These are phyloP conservation scores for Ceratocystis papillata DNA, from an alignment of 2,329 filamentous ascomycete genomes.

Conservation along the genomic window DNA sequence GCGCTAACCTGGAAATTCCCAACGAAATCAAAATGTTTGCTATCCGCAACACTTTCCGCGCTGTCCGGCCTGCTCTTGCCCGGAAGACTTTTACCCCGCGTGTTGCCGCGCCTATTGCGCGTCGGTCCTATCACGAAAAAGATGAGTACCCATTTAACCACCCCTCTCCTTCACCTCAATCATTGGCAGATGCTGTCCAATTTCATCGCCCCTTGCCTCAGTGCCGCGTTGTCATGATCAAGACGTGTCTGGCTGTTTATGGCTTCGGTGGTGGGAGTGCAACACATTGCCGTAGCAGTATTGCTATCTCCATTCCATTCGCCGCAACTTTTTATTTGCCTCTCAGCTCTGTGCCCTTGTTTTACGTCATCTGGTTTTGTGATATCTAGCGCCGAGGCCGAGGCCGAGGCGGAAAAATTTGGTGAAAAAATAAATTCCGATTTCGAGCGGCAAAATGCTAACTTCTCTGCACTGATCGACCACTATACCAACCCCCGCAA, in stretches of 20 bases:
- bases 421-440: constrained; percentile 32
- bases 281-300: not conserved
- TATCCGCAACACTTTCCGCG: constrained; percentile 21
- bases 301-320: not conserved
- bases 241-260: not conserved
- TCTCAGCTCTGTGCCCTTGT: not conserved
- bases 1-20: not conserved
- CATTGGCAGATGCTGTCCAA: not conserved
- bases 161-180: not conserved
- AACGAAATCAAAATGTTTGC: constrained; percentile 21
- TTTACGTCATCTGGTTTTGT: not conserved
- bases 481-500: constrained; percentile 46
- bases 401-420: not conserved
- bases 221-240: not conserved
- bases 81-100: not conserved
- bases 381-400: not conserved
- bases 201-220: not conserved
- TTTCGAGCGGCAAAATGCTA: constrained; percentile 29
- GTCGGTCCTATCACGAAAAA: constrained; percentile 50
- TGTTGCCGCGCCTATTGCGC: constrained; percentile 8
- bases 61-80: constrained; percentile 16
- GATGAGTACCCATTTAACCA: constrained; percentile 37
- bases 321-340: not conserved
- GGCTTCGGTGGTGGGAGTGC: not conserved
- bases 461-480: constrained; percentile 33